These are phyloP conservation scores for Podosphaera aphanis DNA, from an alignment of 2,329 filamentous ascomycete species.

Conservation along the genomic window DNA sequence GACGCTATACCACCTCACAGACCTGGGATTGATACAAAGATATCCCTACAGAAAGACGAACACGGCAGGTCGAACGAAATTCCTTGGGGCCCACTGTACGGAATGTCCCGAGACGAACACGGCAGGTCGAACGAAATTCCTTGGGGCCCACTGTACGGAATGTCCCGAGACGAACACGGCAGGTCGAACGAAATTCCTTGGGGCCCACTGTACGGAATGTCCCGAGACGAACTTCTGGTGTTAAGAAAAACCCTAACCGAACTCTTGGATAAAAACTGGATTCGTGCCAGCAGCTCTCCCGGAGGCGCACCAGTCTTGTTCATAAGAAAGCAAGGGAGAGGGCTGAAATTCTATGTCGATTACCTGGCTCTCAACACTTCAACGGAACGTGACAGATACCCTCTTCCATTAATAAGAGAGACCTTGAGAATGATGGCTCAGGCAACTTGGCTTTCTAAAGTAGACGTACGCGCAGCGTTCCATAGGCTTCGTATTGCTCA, in stretches of 20 bases:
- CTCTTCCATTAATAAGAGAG: background rate
- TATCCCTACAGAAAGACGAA: background rate
- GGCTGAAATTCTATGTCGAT: background rate
- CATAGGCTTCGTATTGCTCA: background rate
- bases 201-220: background rate
- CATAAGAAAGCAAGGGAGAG: background rate
- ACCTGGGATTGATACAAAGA: background rate
- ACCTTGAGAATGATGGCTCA: background rate
- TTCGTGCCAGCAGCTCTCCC: background rate
- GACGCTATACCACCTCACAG: background rate
- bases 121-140: background rate
- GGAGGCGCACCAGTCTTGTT: background rate
- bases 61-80: background rate
- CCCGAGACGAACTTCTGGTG: background rate
- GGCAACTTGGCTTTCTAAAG: background rate
- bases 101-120: background rate
- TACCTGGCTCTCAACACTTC: background rate
- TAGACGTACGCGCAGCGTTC: background rate
- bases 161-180: background rate
- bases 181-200: background rate
- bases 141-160: background rate
- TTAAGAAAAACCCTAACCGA: background rate
- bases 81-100: background rate
- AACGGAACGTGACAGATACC: background rate
- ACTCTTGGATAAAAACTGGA: background rate